Base-by-base conservation (phyloP, 306 rosid genomes). In the Inga oerstediana region DNA sequence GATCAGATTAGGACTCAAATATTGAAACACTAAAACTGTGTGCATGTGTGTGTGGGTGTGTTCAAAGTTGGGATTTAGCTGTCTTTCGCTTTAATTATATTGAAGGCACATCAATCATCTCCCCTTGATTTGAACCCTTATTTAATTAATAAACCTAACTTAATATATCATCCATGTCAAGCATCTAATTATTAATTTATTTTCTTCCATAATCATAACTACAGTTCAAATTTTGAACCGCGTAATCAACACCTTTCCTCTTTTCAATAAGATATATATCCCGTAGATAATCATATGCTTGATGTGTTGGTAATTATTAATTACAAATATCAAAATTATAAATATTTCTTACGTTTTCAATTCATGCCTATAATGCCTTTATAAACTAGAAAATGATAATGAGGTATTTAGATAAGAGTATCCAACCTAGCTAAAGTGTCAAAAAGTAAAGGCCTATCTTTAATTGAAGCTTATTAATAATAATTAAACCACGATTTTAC, bases 41-140 rank as follows among this genome's bases (percentile, higher is more conserved):
- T 30, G 37, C 4, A 15, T 0, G 68, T 30, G 37, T 22, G 37
- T 22, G 68, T 27, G 68, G 0, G 67, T 61, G 30, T 84, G 27
- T 59, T 87, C 61, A 72, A 87, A 75, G 87, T 83, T 87, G 83
- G 81, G 90, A 64, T 71, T 85, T 85, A 62, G 81, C 79, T 87
- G 88, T 87, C 88, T 69, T 89, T 84, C 4, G 22, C 79, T 72
- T 79, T 72, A n/a, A 58, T 58, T 58, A 7, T 58, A 44, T 70
- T 41, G 15, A 67, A 73, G 80, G 71, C 76, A 77, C 79, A 74
- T 80, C 86, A 85, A 87, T 83, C 92, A 87, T 89, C 76, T 89
- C 79, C 43, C 56, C 67, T 17, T 80, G 74, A 86, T 62, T 49
- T 67, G 74, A 78, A 14, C 34, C 78, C 54, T n/a, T 64, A 10